Evolutionary conservation across 306 rosid species (phyloP), one percentile per base, ranked within the genome.

Genomic region (Vigna reflexopilosa): DNA sequence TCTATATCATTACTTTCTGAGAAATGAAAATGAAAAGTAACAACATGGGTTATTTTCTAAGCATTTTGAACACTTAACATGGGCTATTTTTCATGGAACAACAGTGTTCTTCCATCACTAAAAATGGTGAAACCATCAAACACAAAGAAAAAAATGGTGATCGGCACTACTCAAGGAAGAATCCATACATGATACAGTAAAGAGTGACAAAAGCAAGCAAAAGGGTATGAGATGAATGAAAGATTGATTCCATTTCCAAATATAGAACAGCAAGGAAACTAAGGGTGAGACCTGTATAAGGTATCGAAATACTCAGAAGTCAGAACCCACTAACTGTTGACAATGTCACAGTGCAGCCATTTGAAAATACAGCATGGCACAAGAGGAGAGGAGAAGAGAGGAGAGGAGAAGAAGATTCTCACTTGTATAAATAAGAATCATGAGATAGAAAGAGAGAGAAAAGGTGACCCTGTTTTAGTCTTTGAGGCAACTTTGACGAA

Each of bases 211-310:
- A 68, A 48, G 13, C 61, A 57, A 28, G 55, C 44, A 82, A 82
- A 42, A 42, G 13, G 32, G 49, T 9, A 50, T 30, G 38, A 63
- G 61, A 50, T 51, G 6, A 69, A 44, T 15, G 26, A 58, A 51
- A 68, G 14, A 81, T 17, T 40, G 14, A 58, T 34, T 38, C 67
- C 17, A 75, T 42, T 17, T 17, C 28, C 30, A 64, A 9, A 9
- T 4, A 61, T 63, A 58, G 50, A 5, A 50, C 9, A 59, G 32
- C 24, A 75, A 47, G 8, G 9, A 15, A 66, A 68, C 50, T 24
- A 55, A 68, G 75, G n/a, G 70, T 38, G 55, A 72, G 36, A 77
- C 81, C 78, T 70, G 56, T 63, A n/a, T 8, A 76, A 71, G 75
- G 71, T 20, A 61, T 30, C 17, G 63, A 64, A 26, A 73, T 24